A percentile compares a stretch with the other conserved stretches of the same genome.
phyloP scores from a whole-genome alignment of 1,284 basidiomycete species.

The Schizophyllum commune region DNA sequence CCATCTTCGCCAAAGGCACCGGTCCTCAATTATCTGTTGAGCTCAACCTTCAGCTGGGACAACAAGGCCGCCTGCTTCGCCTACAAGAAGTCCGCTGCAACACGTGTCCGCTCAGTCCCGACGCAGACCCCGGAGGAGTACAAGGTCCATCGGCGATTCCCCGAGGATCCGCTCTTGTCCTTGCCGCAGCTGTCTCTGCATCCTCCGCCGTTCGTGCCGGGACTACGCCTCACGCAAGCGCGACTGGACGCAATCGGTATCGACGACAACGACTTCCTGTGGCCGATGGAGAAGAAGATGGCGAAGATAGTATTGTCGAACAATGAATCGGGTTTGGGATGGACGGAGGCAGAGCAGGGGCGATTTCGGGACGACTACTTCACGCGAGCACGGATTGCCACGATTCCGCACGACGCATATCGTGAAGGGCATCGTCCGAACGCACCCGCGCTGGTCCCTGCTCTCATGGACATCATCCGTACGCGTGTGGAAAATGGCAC shows the following conservation, averaged over 20 bases:
- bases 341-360: slow-evolving; percentile 21
- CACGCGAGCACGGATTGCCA: slow-evolving; percentile 25
- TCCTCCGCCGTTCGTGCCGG: slow-evolving; percentile 2
- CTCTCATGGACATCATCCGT: slow-evolving; percentile 15
- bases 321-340: slow-evolving; percentile 20
- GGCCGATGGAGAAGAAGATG: slow-evolving; percentile 16
- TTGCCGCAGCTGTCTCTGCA: slow-evolving; percentile 3
- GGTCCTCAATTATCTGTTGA: not conserved
- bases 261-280: slow-evolving; percentile 13
- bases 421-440: slow-evolving; percentile 18
- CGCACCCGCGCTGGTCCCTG: slow-evolving; percentile 16
- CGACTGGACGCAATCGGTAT: slow-evolving; percentile 10
- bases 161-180: slow-evolving; percentile 5
- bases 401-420: slow-evolving; percentile 27
- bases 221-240: slow-evolving; percentile 11
- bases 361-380: slow-evolving; percentile 23
- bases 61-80: slow-evolving; percentile 4
- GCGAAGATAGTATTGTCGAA: slow-evolving; percentile 14
- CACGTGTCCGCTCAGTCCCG: slow-evolving; percentile 12
- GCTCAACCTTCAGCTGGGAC: slow-evolving; percentile 1
- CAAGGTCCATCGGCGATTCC: slow-evolving; percentile 6
- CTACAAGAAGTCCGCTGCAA: slow-evolving; percentile 4
- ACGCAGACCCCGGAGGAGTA: slow-evolving; percentile 14
- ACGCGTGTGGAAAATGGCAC: slow-evolving; percentile 18
- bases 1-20: too few species aligned